phyloP scores from a whole-genome alignment of 2,329 filamentous ascomycete species.

The Fusarium proliferatum region DNA sequence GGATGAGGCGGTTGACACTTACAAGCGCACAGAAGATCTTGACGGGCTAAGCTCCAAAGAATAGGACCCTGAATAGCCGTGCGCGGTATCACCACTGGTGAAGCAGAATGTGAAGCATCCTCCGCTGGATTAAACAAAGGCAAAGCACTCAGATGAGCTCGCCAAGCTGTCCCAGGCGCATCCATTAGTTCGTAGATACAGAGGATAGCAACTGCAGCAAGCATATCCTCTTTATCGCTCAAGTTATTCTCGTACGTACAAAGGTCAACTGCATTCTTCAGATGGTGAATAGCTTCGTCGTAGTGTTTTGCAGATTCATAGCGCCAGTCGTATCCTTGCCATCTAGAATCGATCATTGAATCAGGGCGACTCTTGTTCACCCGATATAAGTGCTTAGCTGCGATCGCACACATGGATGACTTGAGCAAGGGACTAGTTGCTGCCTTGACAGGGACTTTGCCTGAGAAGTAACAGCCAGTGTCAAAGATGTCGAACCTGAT shows the following conservation, averaged over 20 bases:
- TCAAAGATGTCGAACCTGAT: conserved; percentile 40
- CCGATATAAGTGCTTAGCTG: conserved; percentile 34
- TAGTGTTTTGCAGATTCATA: conserved; percentile 40
- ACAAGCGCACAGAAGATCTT: conserved; percentile 40
- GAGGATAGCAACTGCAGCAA: conserved; percentile 73
- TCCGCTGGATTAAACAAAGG: conserved; percentile 67
- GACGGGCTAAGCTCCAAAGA: conserved; percentile 39
- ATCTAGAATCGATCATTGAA: accelerated
- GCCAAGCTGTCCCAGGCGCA: conserved; percentile 71
- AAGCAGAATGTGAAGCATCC: background rate
- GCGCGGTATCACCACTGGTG: conserved; percentile 29
- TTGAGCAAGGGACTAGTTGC: conserved; percentile 26
- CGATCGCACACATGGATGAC: conserved; percentile 37
- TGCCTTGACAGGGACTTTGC: conserved; percentile 40
- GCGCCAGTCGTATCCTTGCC: conserved; percentile 29
- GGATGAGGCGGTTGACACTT: accelerated
- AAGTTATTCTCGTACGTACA: conserved; percentile 54
- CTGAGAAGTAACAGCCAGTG: conserved; percentile 39
- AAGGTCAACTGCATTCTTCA: conserved; percentile 29
- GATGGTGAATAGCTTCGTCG: conserved; percentile 31
- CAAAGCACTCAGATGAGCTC: conserved; percentile 72
- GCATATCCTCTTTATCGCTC: conserved; percentile 55
- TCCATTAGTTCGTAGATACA: conserved; percentile 77
- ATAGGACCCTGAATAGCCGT: conserved; percentile 39
- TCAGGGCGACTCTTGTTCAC: background rate